Conservation (phyloP, 2,329 filamentous ascomycete species). For the Sclerotinia glacialis region DNA sequence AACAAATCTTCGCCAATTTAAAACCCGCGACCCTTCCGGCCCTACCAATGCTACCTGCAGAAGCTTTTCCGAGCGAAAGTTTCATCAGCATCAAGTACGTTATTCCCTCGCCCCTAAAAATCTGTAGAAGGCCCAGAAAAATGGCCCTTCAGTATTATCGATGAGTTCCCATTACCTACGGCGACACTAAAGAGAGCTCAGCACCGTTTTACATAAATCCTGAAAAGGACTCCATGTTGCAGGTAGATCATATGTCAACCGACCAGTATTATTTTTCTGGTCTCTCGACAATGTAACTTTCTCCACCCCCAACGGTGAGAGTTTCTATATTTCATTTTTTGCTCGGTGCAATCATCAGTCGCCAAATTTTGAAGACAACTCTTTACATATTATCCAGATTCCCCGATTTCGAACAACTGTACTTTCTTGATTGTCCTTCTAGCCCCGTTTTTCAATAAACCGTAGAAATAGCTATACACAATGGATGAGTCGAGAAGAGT, state of each 20-base stretch:
- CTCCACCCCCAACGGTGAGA: neutral
- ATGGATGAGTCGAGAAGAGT: neutral
- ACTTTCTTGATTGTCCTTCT: neutral
- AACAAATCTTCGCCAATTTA: neutral
- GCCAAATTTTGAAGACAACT: neutral
- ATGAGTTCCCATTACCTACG: neutral
- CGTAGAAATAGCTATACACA: neutral
- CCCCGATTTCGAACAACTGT: neutral
- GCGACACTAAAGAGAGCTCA: neutral
- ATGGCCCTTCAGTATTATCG: neutral
- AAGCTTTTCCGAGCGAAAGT: too few relatives aligned
- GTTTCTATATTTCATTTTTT: neutral
- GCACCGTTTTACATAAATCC: neutral
- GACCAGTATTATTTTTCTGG: neutral
- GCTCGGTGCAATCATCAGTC: neutral
- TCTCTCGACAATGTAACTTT: neutral
- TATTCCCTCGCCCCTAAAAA: neutral
- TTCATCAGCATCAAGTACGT: neutral
- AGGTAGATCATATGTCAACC: accelerated
- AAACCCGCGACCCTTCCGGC: neutral
- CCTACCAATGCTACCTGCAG: too few relatives aligned
- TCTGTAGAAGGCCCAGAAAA: neutral
- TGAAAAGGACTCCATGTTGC: neutral
- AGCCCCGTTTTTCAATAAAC: too few relatives aligned
- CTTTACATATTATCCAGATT: neutral